A percentile compares a stretch with the other conserved stretches of the same genome.
These are phyloP conservation scores for Bimuria novae-zelandiae DNA, from an alignment of 2,329 filamentous ascomycete species.

Conservation along the genomic window DNA sequence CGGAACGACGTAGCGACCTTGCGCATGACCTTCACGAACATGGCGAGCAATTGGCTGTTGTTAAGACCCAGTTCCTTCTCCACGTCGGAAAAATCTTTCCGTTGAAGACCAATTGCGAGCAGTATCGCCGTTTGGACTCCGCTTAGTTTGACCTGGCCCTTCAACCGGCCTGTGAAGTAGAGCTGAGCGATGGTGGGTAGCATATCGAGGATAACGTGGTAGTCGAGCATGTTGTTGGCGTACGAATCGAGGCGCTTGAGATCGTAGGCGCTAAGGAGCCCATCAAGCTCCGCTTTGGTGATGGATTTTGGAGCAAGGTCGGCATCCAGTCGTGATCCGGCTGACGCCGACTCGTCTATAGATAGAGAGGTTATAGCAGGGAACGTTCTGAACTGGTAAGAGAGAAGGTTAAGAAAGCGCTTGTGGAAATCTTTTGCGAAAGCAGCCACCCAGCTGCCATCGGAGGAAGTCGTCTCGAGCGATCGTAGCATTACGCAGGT, in stretches of 20 bases:
- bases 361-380: slow-evolving; percentile 77
- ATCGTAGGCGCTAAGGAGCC: slow-evolving; percentile 84
- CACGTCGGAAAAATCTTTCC: slow-evolving; percentile 81
- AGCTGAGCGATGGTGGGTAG: slow-evolving; percentile 79
- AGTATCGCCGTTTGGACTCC: slow-evolving; percentile 87
- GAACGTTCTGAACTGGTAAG: slow-evolving; percentile 90
- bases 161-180: slow-evolving; percentile 82
- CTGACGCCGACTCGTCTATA: slow-evolving; percentile 82
- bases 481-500: slow-evolving; percentile 96
- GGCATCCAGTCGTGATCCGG: slow-evolving; percentile 69
- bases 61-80: slow-evolving; percentile 77
- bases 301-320: slow-evolving; percentile 60
- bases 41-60: slow-evolving; percentile 81
- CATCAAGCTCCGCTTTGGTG: slow-evolving; percentile 76
- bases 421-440: slow-evolving; percentile 93
- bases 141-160: slow-evolving; percentile 68
- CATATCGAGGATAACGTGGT: slow-evolving; percentile 94
- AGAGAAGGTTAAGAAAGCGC: slow-evolving; percentile 87
- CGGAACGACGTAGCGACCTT: slow-evolving; percentile 84
- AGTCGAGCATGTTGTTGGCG: slow-evolving; percentile 95
- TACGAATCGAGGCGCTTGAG: slow-evolving; percentile 94
- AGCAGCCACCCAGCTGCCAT: slow-evolving; percentile 86
- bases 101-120: slow-evolving; percentile 84
- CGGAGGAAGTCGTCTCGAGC: slow-evolving; percentile 57
- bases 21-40: slow-evolving; percentile 95